Evolutionary conservation across 768 basidiomycete genomes (phyloP), one percentile per base, ranked within the genome.

Genomic region (Collybiopsis luxurians): DNA sequence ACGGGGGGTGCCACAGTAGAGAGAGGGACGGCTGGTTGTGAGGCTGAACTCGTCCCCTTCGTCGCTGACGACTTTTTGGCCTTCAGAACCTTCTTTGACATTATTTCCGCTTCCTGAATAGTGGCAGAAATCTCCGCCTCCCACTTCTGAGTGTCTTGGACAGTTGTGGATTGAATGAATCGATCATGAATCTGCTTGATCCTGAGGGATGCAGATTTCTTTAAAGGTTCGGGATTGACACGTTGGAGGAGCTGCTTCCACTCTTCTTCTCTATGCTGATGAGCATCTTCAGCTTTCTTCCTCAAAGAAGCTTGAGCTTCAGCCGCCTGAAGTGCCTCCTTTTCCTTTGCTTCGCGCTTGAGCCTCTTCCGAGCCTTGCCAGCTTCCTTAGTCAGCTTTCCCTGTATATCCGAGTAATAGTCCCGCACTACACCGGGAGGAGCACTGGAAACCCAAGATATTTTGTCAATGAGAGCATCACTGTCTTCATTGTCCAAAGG

Each of bases 231-330:
- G 2, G 86, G 80, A 70, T 89, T 81, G 40, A 88, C 69, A 17
- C 71, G 74, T 34, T 63, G 58, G 6, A 94, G 68, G 51, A 93
- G 69, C 2, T 65, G 69, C 2, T 80, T 77, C 90, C 90, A 94
- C 56, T 84, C 85, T 31, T 71, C 72, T 66, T 89, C 86, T 58
- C 87, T 78, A 55, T 81, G 77, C 10, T 66, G 64, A 42, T 77
- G 79, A 0, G 84, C 83, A 56, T 86, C 85, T 23, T 83, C 82
- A 3, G 83, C 87, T 69, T 87, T 92, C 66, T 76, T 78, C 2
- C 76, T 84, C 2, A 90, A 70, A 3, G 77, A 71, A 2, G 78
- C 76, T 61, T 82, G 82, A 19, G 75, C 76, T 56, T 82, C 79
- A 3, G 68, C 72, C 15, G 68, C 70, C 56, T 82, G 79, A 5